Base-by-base conservation (phyloP, 1,284 basidiomycete genomes). In the Inonotus obliquus region DNA sequence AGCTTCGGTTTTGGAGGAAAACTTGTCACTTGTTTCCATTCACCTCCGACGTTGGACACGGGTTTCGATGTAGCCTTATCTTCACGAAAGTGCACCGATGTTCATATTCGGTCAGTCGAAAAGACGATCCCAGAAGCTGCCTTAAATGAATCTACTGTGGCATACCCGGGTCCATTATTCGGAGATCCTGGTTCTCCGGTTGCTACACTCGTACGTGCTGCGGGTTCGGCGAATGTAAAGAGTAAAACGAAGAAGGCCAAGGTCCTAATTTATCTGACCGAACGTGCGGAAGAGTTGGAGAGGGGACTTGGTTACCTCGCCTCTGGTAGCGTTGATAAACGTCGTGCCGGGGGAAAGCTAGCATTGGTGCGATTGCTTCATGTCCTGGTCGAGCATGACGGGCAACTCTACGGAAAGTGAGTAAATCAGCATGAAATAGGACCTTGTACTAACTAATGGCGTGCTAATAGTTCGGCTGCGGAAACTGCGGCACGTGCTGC, bases 1-100 rank as follows among this genome's bases (percentile, higher is more conserved):
- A 88, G 84, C 63, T 96, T 97, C 68, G 95, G 95, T 0, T 94
- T 95, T 69, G 92, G 92, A 29, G 95, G 94, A 13, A 89, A 88
- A 68, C 69, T 96, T 55, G 81, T 96, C 11, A 89, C 91, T 6
- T 94, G 90, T 70, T 96, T 96, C 78, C 93, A 95, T 61, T 84
- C 84, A 9, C 79, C 85, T 13, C 78, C 82, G 1, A 81, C 81
- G 23, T 73, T 89, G 68, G 86, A 81, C 69, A 87, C 86, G 11
- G 86, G 88, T 21, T 88, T 91, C 68, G 89, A 92, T 69, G 85
- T 91, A 45, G 87, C 91, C 0, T 78, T 94, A 35, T 83, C 86
- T 4, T 82, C 87, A 19, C 83, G 89, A 64, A 81, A 85, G 67
- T 82, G 86, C 48, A 85, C 89, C 1, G 83, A 85, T 49, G 75